Evolutionary conservation across 2,329 filamentous ascomycete genomes (phyloP), one percentile per base, ranked within the genome.

Genomic region (Pseudogymnoascus sp.): DNA sequence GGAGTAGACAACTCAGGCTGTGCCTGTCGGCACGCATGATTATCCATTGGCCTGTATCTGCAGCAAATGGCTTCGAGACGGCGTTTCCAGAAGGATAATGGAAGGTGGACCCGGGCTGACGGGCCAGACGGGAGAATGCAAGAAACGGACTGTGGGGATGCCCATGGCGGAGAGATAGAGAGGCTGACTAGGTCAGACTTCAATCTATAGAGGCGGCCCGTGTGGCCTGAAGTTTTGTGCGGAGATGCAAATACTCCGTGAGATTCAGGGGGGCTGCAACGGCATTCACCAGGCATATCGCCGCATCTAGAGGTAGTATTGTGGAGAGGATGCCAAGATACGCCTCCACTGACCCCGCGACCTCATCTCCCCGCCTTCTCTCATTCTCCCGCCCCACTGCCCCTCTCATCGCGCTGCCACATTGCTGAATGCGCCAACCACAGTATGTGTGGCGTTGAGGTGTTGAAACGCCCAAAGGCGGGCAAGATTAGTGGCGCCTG

Each of bases 41-140:
- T 28, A 16, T n/a, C 23, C 45, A 52, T 16, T 31, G 45, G 45
- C 45, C 43, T 52, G 23, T 11, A 28, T 6, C 25, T 52, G 23
- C 23, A 16, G 14, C 14, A 31, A 52, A 52, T 11, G 45, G 14
- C 23, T 52, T 31, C 45, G 45, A 52, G 14, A 52, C 31, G 14
- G 14, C 16, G 45, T 14, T 52, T 52, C 45, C 14, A 52, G 45
- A 52, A 52, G 23, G 18, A 31, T n/a, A 31, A 31, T 52, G 45
- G 25, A 31, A 52, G 45, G 45, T 52, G 45, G 45, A 25, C 45
- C 23, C 45, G 45, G 45, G 7, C 23, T 49, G 23, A n/a, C 45
- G 45, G 45, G 9, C 45, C 45, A 52, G 45, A 52, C 45, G 25
- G 45, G 45, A 52, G n/a, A 49, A 52, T 52, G 45, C 45, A 52